Evolutionary conservation across 495 filamentous ascomycete genomes (phyloP).

Genomic region (Apiosordaria backusii): DNA sequence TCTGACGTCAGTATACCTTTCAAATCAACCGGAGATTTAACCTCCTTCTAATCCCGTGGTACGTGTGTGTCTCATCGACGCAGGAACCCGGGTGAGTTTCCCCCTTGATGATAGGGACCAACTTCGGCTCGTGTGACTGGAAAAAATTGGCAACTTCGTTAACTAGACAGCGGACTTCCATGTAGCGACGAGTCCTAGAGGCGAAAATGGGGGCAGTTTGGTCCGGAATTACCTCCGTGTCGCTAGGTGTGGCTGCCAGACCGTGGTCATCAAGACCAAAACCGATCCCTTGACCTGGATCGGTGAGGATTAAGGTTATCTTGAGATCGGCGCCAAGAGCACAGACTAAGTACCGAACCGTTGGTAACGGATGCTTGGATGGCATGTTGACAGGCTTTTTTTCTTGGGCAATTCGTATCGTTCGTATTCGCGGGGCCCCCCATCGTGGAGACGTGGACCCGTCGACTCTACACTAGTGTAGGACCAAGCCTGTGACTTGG

Average conservation of each 20-base stretch:
- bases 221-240: neutral
- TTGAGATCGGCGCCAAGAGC: neutral
- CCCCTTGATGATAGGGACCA: neutral
- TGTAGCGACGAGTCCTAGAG: no score
- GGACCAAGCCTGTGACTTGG: neutral
- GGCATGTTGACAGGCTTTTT: neutral
- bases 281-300: neutral
- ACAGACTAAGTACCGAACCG: neutral
- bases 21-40: neutral
- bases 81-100: neutral
- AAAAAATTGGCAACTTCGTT: neutral
- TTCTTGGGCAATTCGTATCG: neutral
- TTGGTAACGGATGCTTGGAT: neutral
- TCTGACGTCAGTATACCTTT: neutral
- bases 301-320: neutral
- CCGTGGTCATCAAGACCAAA: neutral
- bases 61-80: slow-evolving; percentile 3
- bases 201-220: neutral
- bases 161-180: neutral
- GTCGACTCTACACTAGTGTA: no score
- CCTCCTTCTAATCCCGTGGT: neutral
- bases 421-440: neutral
- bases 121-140: neutral
- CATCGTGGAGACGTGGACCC: neutral
- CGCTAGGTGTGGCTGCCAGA: neutral